Evolutionary conservation across 306 rosid species (phyloP).

Genomic region (Abrus precatorius): DNA sequence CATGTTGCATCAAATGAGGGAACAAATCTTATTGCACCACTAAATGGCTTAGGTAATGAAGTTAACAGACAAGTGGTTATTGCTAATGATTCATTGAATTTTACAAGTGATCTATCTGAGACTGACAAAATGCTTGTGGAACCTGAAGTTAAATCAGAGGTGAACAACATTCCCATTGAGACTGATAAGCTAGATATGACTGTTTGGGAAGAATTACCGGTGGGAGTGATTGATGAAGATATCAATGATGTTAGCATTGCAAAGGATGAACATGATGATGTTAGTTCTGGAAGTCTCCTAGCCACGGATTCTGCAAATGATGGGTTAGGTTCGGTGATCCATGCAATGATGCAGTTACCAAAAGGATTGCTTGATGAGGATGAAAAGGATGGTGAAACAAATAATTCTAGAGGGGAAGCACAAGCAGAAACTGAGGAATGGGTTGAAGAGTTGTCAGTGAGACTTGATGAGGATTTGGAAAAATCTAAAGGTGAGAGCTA

Average conservation of each 20-base stretch:
- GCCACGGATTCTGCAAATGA: neutral
- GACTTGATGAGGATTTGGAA: constrained; percentile 41
- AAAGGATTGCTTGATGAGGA: constrained; percentile 38
- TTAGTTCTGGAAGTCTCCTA: neutral
- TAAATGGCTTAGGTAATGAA: neutral
- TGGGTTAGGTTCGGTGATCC: neutral
- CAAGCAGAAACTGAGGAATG: neutral
- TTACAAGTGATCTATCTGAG: neutral
- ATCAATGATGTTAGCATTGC: neutral
- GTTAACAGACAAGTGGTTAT: neutral
- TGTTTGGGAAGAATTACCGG: constrained; percentile 41
- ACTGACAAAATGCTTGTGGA: neutral
- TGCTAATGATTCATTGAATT: neutral
- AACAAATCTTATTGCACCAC: neutral
- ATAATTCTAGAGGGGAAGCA: neutral
- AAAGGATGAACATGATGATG: neutral
- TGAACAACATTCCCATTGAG: neutral
- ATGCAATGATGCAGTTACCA: constrained; percentile 33
- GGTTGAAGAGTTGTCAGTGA: constrained; percentile 35
- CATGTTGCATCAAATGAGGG: neutral
- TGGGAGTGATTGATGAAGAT: constrained; percentile 43
- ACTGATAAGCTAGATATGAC: constrained; percentile 3
- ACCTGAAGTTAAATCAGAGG: neutral
- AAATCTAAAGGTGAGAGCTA: neutral
- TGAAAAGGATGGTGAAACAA: constrained; percentile 1